Percentiles rank a stretch among this genome's conserved stretches.
Evolutionary conservation across 148 eudicot genomes (phyloP).

Genomic region (Camellia lanceoleosa): DNA sequence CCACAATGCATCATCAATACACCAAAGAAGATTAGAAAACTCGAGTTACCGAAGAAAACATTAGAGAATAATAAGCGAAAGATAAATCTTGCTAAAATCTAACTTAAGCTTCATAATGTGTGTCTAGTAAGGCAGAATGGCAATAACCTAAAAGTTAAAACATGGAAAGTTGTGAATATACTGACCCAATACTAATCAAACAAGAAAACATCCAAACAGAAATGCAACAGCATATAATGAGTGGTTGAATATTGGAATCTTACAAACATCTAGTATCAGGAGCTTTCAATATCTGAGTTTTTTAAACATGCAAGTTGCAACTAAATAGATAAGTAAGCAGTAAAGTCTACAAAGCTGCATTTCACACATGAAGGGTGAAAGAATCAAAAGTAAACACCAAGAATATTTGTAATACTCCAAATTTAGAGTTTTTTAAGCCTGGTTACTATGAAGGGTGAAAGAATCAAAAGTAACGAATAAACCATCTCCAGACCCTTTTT

Average conservation of each 20-base stretch:
- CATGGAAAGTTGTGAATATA: neutral
- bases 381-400: too few species aligned
- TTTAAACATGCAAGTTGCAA: neutral
- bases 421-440: too few species aligned
- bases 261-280: neutral
- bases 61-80: neutral
- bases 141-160: neutral
- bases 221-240: neutral
- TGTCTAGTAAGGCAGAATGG: neutral
- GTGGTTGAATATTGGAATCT: neutral
- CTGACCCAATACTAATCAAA: neutral
- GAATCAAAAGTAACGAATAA: too few species aligned
- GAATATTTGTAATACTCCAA: too few species aligned
- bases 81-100: neutral
- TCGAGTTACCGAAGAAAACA: neutral
- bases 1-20: neutral
- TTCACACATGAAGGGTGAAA: neutral
- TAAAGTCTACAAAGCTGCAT: neutral
- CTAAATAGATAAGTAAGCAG: neutral
- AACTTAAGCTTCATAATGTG: neutral
- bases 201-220: neutral
- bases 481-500: too few species aligned
- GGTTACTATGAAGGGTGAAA: too few species aligned
- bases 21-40: neutral
- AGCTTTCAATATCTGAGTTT: neutral